Percentiles rank a stretch among this genome's conserved stretches.
These are phyloP conservation scores for Sphaerulina vaccinii DNA, from an alignment of 2,329 filamentous ascomycete genomes.

Conservation along the genomic window DNA sequence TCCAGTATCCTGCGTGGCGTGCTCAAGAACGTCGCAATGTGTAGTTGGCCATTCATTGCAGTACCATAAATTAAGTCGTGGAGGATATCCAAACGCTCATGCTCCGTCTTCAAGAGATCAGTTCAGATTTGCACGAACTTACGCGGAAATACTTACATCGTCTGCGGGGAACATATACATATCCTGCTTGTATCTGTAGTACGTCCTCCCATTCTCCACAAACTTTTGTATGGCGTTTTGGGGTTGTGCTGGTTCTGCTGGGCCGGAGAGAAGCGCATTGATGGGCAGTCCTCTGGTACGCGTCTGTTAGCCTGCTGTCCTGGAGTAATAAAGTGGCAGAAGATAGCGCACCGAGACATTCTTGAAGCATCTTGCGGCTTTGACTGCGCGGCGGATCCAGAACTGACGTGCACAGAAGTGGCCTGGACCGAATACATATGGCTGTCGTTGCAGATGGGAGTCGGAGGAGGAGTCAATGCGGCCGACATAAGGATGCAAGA, in stretches of 20 bases:
- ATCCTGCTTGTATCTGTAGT: slow-evolving; percentile 23
- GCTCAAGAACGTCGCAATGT: slow-evolving; percentile 39
- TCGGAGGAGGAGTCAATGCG: slow-evolving; percentile 6
- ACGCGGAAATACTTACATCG: slow-evolving; percentile 19
- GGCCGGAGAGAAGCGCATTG: slow-evolving; percentile 22
- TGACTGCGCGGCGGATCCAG: slow-evolving; percentile 10
- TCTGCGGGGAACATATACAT: slow-evolving; percentile 28
- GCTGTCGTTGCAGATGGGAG: slow-evolving; percentile 2
- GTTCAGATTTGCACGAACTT: slow-evolving; percentile 4
- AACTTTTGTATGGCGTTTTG: slow-evolving; percentile 20
- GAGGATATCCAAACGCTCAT: slow-evolving; percentile 28
- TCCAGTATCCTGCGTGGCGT: slow-evolving; percentile 55
- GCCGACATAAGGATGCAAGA: slow-evolving; percentile 4
- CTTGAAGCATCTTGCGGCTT: slow-evolving; percentile 10
- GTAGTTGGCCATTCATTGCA: slow-evolving; percentile 40
- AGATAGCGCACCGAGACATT: slow-evolving; percentile 26
- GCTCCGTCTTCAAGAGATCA: slow-evolving; percentile 15
- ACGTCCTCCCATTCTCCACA: slow-evolving; percentile 21
- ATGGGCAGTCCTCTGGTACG: slow-evolving; percentile 20
- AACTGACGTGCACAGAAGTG: slow-evolving; percentile 14
- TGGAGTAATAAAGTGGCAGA: not conserved
- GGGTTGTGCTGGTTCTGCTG: slow-evolving; percentile 13
- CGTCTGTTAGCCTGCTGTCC: not conserved
- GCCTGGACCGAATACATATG: slow-evolving; percentile 26
- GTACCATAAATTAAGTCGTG: slow-evolving; percentile 26